Base-by-base conservation (phyloP, 2,329 filamentous ascomycete species). In the Aspergillus persii region DNA sequence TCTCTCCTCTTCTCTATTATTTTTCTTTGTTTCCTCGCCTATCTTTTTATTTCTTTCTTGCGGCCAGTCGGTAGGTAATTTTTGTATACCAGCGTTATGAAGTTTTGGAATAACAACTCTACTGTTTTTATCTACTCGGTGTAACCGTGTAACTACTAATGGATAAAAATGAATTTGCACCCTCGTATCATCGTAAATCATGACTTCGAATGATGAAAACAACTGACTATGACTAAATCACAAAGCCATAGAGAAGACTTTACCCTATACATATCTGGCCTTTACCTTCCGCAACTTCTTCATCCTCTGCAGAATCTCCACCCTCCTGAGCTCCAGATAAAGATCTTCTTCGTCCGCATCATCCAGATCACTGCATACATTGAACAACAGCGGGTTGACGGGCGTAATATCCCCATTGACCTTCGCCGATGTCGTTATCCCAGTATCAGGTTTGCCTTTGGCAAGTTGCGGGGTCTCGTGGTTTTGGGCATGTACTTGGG, bases 331-430 rank as follows among this genome's bases (percentile, higher is more conserved):
- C 58, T 76, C 73, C 53, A 75, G 58, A 8, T 70, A 68, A 50
- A 75, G 55, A 57, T 75, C 72, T 30, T 75, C 73, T 53, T 76
- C 73, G 49, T 76, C 73, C 1, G 68, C 71, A 23, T 68, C 70
- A 15, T 74, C 68, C 47, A 76, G 51, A 46, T 75, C 69, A 27
- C 55, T 61, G 2, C 66, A 69, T 1, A 70, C 58, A 56, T 57
- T 69, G 11, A 66, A 48, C 30, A 68, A 56, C 2, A 64, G 60
- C 15, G 55, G 54, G 8, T 67, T 65, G 9, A 47, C 8, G 6
- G 62, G 51, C 8, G 61, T 54, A 18, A 63, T 51, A 6, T 67
- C 65, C 8, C 66, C 63, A 27, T 66, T 63, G 2, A 48, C 41
- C 11, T 66, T 58, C 6, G 57, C 50, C 8, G 59, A 31, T 12